Evolutionary conservation across 768 basidiomycete species (phyloP), one percentile per base, ranked within the genome.

Genomic region (Fomitopsis pulvina): DNA sequence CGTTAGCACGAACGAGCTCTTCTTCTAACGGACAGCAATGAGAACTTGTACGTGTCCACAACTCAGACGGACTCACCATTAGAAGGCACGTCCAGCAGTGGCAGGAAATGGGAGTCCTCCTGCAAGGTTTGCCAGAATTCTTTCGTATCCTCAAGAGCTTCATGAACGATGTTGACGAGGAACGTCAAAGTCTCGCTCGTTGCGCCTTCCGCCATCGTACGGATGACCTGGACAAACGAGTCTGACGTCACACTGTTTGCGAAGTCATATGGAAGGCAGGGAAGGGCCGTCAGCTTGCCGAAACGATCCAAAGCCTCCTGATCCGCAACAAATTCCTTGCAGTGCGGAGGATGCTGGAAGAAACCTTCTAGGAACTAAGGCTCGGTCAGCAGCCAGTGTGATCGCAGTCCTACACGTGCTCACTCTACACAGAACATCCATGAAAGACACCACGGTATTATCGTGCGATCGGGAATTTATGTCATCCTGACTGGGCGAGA

Each of bases 191-290:
- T 87, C 55, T 87, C 85, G 49, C 72, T 78, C 0, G 87, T 82
- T n/a, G 87, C 79, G 27, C 85, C 84, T 60, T 97, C 94, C 10
- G 85, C 83, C 77, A 97, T 83, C 9, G 89, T 87, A 10, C 91
- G 81, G 68, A 95, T 81, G 43, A 93, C 86, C 62, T 90, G 86
- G 12, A 92, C 85, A 61, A 96, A 77, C 0, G 92, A 87, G 62
- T 90, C 87, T 22, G 92, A 91, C 2, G 87, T 82, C 26, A 86
- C 80, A 48, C 88, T 87, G 57, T 83, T 85, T 16, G 86, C 84
- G 61, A 89, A 94, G 63, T 93, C 87, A 52, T 87, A 89, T 0
- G 96, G 93, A 25, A 94, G 72, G 62, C 88, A 94, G 11, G 93
- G 88, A 26, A 94, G 72, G 18, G 80, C 79, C 27, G 93, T 84